A percentile compares a stretch with the other conserved stretches of the same genome.
Conservation (phyloP, 352 stramenopile genomes). For the Globisporangium lucens region DNA sequence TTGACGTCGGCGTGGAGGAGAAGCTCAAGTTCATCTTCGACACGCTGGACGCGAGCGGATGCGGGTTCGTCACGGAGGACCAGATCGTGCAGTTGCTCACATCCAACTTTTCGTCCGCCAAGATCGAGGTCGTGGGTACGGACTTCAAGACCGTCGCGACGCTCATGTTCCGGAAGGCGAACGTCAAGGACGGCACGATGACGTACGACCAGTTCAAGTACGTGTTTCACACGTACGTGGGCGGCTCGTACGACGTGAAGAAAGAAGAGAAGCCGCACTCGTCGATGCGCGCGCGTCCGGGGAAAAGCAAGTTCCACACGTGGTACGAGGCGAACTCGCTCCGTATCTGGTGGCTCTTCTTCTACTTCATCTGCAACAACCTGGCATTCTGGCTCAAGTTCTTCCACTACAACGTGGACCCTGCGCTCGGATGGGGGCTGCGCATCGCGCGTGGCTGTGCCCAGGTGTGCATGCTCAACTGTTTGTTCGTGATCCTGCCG, state of each 20-base stretch:
- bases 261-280: slow-evolving; percentile 21
- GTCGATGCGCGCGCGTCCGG: slow-evolving; percentile 26
- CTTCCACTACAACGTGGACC: slow-evolving; percentile 67
- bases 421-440: slow-evolving; percentile 69
- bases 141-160: slow-evolving; percentile 61
- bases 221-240: slow-evolving; percentile 73
- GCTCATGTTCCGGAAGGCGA: slow-evolving; percentile 71
- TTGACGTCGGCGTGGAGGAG: slow-evolving; percentile 68
- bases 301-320: slow-evolving; percentile 56
- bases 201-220: slow-evolving; percentile 61
- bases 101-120: slow-evolving; percentile 70
- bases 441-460: slow-evolving; percentile 68
- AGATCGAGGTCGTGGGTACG: slow-evolving; percentile 71
- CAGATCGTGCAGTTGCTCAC: slow-evolving; percentile 65
- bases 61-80: slow-evolving; percentile 50
- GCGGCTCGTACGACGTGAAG: slow-evolving; percentile 51
- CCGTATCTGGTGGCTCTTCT: slow-evolving; percentile 75
- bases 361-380: slow-evolving; percentile 70
- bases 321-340: slow-evolving; percentile 74
- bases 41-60: slow-evolving; percentile 57
- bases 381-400: slow-evolving; percentile 75
- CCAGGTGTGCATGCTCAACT: slow-evolving; percentile 79
- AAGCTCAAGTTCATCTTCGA: slow-evolving; percentile 87
- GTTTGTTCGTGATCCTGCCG: slow-evolving; percentile 66
- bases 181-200: slow-evolving; percentile 57